These are phyloP conservation scores for Ilyonectria sp. DNA, from an alignment of 2,329 filamentous ascomycete genomes.

Conservation along the genomic window DNA sequence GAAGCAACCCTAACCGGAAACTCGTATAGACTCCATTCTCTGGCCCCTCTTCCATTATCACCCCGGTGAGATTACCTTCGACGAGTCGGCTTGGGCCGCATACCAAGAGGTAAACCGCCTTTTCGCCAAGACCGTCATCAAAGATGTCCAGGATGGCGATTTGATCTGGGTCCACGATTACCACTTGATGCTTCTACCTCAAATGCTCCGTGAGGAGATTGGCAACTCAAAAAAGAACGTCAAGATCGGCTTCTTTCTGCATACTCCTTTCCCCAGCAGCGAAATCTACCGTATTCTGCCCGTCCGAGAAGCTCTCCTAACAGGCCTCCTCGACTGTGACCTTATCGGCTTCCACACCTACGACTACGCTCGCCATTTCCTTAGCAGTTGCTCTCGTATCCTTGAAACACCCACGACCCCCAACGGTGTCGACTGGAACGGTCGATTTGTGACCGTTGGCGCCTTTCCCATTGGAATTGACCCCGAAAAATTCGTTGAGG, in stretches of 20 bases:
- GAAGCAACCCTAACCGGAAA: constrained; percentile 24
- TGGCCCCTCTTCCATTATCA: constrained; percentile 99
- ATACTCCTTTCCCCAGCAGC: constrained; percentile 96
- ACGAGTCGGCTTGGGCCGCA: constrained; percentile 93
- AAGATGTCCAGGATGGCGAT: constrained; percentile 92
- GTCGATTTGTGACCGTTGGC: constrained; percentile 90
- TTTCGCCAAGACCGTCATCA: constrained; percentile 89
- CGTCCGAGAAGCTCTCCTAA: constrained; percentile 89
- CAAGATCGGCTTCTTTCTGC: constrained; percentile 98
- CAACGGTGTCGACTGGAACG: constrained; percentile 92
- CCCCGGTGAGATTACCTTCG: constrained; percentile 97
- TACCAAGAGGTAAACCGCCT: constrained; percentile 94
- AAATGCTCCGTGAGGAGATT: constrained; percentile 94
- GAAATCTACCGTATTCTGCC: constrained; percentile 98
- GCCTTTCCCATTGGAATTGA: constrained; percentile 99
- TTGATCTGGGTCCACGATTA: constrained; percentile 99
- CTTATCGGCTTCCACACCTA: constrained; percentile 98
- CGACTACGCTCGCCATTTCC: constrained; percentile 97
- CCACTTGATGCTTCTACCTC: constrained; percentile 95
- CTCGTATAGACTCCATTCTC: constrained; percentile 85
- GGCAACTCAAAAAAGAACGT: constrained; percentile 87
- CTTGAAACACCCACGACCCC: constrained; percentile 86
- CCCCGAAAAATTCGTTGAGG: constrained; percentile 95
- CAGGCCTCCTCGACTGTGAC: constrained; percentile 92
- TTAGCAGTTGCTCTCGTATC: constrained; percentile 96